Base-by-base conservation (phyloP, 1,284 basidiomycete species). In the Cutaneotrichosporon daszewskae region DNA sequence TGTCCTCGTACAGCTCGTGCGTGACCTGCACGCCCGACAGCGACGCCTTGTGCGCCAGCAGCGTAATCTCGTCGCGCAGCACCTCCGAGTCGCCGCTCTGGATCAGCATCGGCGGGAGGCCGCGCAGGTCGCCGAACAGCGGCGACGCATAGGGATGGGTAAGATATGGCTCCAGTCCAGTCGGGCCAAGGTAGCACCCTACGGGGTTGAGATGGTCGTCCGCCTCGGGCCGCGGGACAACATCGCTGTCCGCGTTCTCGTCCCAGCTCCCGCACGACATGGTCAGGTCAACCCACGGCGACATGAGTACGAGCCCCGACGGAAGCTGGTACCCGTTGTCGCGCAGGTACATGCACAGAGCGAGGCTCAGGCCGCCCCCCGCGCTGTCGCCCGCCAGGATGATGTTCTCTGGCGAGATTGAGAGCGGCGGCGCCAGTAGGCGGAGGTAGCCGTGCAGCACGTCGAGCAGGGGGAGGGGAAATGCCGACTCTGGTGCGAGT, bases 251-350 rank as follows among this genome's bases (percentile, higher is more conserved):
- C 14, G 85, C 82, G 66, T 96, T 96, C 42, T 86, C 87, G 40
- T 96, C 90, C 94, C 94, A 97, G 26, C 88, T 92, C 52, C 94
- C 88, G 68, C 92, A 97, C 51, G 89, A 94, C 80, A 94, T 85
- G 0, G 89, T 95, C 47, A 96, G 72, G 72, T 94, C 88, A 53
- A 92, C 87, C 91, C 91, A 96, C 2, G 91, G 91, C 23, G 85
- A 90, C 79, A 95, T 82, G 31, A 94, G 68, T 18, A 94, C 85
- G 10, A 83, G 82, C 3, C 83, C 86, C 18, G 83, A 79, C 13
- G 91, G 91, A 4, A 91, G 59, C 11, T 83, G 78, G 64, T 91
- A 91, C 6, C 68, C 70, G 54, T 89, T 85, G 62, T 94, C 89
- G 19, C 89, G 77, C 18, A 98, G 79, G 66, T 98, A 98, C 80